A percentile compares a stretch with the other conserved stretches of the same genome.
phyloP scores from a whole-genome alignment of 2,329 filamentous ascomycete species.

The Calonectria multiphialidica region DNA sequence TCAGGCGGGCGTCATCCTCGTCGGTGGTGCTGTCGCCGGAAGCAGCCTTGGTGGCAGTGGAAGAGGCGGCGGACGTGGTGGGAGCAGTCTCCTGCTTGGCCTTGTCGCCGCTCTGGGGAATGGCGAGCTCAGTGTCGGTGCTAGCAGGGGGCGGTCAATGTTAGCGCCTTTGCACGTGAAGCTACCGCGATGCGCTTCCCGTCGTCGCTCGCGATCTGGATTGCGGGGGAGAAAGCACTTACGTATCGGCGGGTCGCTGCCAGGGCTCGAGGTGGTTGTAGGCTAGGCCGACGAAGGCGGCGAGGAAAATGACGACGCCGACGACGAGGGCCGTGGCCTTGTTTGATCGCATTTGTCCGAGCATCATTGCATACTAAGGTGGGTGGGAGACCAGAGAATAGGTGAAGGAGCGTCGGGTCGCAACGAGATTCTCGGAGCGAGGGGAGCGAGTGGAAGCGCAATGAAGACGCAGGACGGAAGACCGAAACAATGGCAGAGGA shows the following conservation, averaged over 20 bases:
- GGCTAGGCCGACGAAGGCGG: constrained; percentile 46
- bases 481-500: constrained; percentile 31
- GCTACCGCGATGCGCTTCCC: not conserved
- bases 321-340: constrained; percentile 45
- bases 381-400: constrained; percentile 5
- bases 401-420: not conserved
- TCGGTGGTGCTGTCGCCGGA: not conserved
- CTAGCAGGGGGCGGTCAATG: constrained; percentile 9
- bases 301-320: constrained; percentile 48
- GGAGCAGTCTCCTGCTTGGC: not conserved
- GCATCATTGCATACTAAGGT: constrained; percentile 46
- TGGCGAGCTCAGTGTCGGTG: constrained; percentile 39
- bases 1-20: constrained; percentile 39
- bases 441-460: constrained; percentile 24
- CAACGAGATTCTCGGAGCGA: not conserved
- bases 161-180: constrained; percentile 17
- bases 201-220: not conserved
- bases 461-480: constrained; percentile 29
- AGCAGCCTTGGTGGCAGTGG: not conserved
- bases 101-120: constrained; percentile 29
- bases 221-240: constrained; percentile 15
- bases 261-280: constrained; percentile 49
- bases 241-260: constrained; percentile 41
- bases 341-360: constrained; percentile 47
- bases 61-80: not conserved